Percentiles rank a stretch among this genome's conserved stretches.
Conservation (phyloP, 2,329 filamentous ascomycete genomes). For the Penicillium sp. region DNA sequence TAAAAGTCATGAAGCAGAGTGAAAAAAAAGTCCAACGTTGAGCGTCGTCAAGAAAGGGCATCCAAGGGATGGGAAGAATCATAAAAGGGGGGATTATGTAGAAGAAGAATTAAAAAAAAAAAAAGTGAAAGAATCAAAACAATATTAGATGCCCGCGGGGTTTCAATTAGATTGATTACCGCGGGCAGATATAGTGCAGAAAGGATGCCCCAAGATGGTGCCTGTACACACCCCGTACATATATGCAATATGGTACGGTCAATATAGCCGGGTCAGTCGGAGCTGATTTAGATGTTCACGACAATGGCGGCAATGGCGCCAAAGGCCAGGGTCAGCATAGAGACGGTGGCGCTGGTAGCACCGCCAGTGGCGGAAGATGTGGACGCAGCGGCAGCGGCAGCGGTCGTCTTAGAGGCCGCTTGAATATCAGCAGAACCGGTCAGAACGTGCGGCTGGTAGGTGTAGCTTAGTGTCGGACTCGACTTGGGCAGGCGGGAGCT, state of each 20-base stretch:
- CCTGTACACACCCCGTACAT: constrained; percentile 10
- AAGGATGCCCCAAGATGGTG: constrained; percentile 3
- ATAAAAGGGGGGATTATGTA: constrained; percentile 21
- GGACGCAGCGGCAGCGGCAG: constrained; percentile 8
- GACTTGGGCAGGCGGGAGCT: constrained; percentile 22
- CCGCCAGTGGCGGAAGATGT: constrained; percentile 17
- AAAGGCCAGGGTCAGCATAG: constrained; percentile 25
- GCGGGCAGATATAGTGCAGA: constrained; percentile 1
- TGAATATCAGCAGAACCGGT: constrained; percentile 23
- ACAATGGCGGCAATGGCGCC: constrained; percentile 27
- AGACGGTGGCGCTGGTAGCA: constrained; percentile 24
- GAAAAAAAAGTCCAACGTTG: constrained; percentile 23
- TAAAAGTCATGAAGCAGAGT: constrained; percentile 23
- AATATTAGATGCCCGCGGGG: constrained; percentile 13
- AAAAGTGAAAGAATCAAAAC: constrained; percentile 13
- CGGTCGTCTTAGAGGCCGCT: constrained; percentile 12
- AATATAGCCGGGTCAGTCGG: not conserved
- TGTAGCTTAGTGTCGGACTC: constrained; percentile 28
- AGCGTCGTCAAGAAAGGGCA: constrained; percentile 24
- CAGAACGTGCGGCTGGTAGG: constrained; percentile 32
- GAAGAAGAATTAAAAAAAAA: constrained; percentile 17
- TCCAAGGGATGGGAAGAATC: constrained; percentile 15
- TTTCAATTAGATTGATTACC: constrained; percentile 3
- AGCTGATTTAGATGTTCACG: constrained; percentile 24
- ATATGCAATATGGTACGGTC: constrained; percentile 3